Percentiles rank a stretch among this genome's conserved stretches.
Evolutionary conservation across 2,329 filamentous ascomycete genomes (phyloP).

Genomic region (Beauveria australis): DNA sequence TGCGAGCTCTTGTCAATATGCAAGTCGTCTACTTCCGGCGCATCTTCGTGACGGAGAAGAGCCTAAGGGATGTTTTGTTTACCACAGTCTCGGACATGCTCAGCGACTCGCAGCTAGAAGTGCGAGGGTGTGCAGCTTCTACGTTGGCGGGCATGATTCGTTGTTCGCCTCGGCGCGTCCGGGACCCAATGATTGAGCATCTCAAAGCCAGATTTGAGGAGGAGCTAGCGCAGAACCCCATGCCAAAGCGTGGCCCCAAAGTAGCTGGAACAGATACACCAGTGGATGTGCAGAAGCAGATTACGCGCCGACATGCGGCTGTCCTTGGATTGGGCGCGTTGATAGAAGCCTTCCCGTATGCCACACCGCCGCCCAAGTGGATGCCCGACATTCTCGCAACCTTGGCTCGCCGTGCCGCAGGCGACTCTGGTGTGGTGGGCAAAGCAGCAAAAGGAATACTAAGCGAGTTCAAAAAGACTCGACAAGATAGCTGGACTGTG

Average conservation of each 20-base stretch:
- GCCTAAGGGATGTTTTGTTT: conserved; percentile 74
- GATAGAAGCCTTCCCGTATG: conserved; percentile 93
- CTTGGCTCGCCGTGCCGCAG: conserved; percentile 75
- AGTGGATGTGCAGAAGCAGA: conserved; percentile 63
- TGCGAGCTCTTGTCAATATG: conserved; percentile 94
- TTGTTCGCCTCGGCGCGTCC: conserved; percentile 76
- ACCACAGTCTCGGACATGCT: conserved; percentile 95
- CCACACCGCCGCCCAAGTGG: conserved; percentile 84
- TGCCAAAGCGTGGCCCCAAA: conserved; percentile 64
- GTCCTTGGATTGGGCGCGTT: conserved; percentile 85
- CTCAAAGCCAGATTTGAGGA: conserved; percentile 74
- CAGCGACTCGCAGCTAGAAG: conserved; percentile 83
- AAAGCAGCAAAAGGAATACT: conserved; percentile 92
- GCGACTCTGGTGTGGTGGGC: conserved; percentile 83
- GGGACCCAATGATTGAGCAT: conserved; percentile 65
- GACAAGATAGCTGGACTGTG: conserved; percentile 96
- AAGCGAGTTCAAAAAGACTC: conserved; percentile 98
- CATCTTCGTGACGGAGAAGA: conserved; percentile 71
- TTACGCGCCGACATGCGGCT: conserved; percentile 79
- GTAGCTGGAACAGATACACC: conserved; percentile 59
- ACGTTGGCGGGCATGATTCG: conserved; percentile 97
- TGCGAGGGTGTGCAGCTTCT: conserved; percentile 83
- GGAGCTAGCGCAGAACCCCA: conserved; percentile 72
- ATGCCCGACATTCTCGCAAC: conserved; percentile 87
- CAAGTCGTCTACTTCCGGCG: conserved; percentile 97